Evolutionary conservation across 2,329 filamentous ascomycete species (phyloP).

Genomic region (Blastomyces emzantsi): DNA sequence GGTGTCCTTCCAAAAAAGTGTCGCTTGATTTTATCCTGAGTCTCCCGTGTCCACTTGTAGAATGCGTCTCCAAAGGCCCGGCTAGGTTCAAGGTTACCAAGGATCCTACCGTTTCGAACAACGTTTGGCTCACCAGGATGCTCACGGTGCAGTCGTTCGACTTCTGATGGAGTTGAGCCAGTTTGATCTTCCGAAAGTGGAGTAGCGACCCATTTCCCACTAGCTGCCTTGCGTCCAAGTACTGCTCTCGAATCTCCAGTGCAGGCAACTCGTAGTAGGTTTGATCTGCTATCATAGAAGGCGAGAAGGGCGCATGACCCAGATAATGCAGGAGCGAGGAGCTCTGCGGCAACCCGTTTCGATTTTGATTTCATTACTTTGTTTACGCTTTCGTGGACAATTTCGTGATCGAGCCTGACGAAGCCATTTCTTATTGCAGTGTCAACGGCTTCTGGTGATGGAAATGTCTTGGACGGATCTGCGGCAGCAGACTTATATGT

Average conservation of each 20-base stretch:
- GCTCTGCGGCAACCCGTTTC: constrained; percentile 81
- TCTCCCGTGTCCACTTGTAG: constrained; percentile 91
- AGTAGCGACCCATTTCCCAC: constrained; percentile 87
- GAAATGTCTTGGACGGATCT: constrained; percentile 50
- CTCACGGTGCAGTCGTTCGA: constrained; percentile 67
- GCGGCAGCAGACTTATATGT: constrained; percentile 71
- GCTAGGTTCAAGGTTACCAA: constrained; percentile 85
- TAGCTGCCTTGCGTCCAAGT: constrained; percentile 65
- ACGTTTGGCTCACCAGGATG: constrained; percentile 88
- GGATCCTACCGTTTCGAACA: constrained; percentile 76
- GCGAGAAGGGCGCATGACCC: constrained; percentile 95
- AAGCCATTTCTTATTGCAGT: constrained; percentile 89
- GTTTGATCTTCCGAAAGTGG: constrained; percentile 90
- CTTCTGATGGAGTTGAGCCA: constrained; percentile 78
- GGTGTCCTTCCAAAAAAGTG: constrained; percentile 82
- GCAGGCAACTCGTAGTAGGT: constrained; percentile 85
- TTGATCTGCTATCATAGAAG: constrained; percentile 85
- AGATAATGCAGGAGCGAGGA: constrained; percentile 84
- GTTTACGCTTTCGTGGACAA: constrained; percentile 84
- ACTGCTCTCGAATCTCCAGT: constrained; percentile 96
- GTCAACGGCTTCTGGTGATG: constrained; percentile 73
- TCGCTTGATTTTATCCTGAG: constrained; percentile 69
- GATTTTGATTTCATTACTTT: constrained; percentile 84
- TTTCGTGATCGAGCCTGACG: constrained; percentile 80
- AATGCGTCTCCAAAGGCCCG: constrained; percentile 92